Percentiles rank a stretch among this genome's conserved stretches.
These are phyloP conservation scores for Dimocarpus longan DNA, from an alignment of 345 rosid species.

Conservation along the genomic window DNA sequence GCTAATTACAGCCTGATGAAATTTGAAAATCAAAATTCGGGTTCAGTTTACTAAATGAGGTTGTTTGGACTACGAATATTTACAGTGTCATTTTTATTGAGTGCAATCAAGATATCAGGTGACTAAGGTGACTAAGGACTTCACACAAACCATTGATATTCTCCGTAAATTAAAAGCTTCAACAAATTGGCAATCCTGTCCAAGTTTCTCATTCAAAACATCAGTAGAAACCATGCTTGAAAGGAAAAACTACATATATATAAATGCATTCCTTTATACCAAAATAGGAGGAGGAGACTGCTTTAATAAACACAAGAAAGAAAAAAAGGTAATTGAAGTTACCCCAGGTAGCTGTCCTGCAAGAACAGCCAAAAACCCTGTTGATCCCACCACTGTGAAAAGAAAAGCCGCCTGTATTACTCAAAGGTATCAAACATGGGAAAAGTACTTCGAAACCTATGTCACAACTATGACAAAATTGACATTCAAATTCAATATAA, in stretches of 20 bases:
- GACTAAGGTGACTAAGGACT: neutral
- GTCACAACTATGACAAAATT: neutral
- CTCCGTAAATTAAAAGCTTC: neutral
- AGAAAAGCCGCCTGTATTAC: conserved; percentile 94
- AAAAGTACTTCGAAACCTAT: neutral
- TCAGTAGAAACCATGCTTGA: neutral
- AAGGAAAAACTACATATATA: neutral
- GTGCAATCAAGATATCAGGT: no score
- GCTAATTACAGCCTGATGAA: neutral
- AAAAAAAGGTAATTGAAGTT: conserved; percentile 16
- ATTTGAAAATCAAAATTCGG: neutral
- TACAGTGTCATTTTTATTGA: neutral
- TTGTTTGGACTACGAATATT: neutral
- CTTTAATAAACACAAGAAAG: neutral
- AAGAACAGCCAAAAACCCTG: conserved; percentile 73
- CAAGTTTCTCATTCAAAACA: neutral
- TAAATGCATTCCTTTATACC: neutral
- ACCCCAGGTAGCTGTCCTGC: conserved; percentile 98
- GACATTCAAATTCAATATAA: neutral
- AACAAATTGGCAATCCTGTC: neutral
- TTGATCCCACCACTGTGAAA: conserved; percentile 85
- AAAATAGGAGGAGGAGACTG: neutral
- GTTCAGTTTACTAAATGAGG: neutral
- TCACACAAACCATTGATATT: neutral
- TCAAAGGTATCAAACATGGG: conserved; percentile 39